Evolutionary conservation across 2,329 filamentous ascomycete species (phyloP).

Genomic region (Chalara sp.): DNA sequence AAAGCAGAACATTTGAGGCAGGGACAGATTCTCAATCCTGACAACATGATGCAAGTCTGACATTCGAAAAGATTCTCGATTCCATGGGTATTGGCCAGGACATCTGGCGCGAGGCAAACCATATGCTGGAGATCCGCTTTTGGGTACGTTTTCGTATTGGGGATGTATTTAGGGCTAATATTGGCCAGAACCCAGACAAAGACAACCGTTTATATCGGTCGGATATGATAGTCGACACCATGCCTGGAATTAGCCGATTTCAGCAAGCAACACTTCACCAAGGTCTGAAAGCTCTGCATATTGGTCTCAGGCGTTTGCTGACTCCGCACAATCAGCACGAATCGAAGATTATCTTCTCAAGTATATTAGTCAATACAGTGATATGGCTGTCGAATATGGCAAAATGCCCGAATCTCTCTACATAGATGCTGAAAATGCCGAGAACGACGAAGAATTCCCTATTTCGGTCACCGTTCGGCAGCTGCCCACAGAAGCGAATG

Average conservation of each 20-base stretch:
- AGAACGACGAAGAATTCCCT: slow-evolving; percentile 49
- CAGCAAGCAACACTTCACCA: slow-evolving; percentile 64
- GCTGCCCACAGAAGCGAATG: slow-evolving; percentile 51
- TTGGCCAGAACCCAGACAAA: slow-evolving; percentile 58
- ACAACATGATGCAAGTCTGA: too few species aligned
- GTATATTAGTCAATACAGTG: slow-evolving; percentile 46
- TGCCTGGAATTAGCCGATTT: slow-evolving; percentile 54
- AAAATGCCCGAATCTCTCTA: slow-evolving; percentile 49
- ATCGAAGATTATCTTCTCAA: slow-evolving; percentile 63
- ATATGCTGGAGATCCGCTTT: slow-evolving; percentile 57
- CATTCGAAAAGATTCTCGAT: slow-evolving; percentile 72
- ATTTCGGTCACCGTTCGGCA: slow-evolving; percentile 52
- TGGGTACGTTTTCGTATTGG: too few species aligned
- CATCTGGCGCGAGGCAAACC: slow-evolving; percentile 60
- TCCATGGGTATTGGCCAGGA: slow-evolving; percentile 61
- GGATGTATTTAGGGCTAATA: too few species aligned
- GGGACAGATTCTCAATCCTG: too few species aligned
- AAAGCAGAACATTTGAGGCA: slow-evolving; percentile 53
- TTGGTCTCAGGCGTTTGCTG: too few species aligned
- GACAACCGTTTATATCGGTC: slow-evolving; percentile 50
- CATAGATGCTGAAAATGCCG: slow-evolving; percentile 43
- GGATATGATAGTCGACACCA: slow-evolving; percentile 56
- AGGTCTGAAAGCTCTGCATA: too few species aligned
- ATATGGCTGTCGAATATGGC: slow-evolving; percentile 51
- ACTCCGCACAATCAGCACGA: too few species aligned